Conservation (phyloP, 495 filamentous ascomycete species). For the Penicillium coprophilum region DNA sequence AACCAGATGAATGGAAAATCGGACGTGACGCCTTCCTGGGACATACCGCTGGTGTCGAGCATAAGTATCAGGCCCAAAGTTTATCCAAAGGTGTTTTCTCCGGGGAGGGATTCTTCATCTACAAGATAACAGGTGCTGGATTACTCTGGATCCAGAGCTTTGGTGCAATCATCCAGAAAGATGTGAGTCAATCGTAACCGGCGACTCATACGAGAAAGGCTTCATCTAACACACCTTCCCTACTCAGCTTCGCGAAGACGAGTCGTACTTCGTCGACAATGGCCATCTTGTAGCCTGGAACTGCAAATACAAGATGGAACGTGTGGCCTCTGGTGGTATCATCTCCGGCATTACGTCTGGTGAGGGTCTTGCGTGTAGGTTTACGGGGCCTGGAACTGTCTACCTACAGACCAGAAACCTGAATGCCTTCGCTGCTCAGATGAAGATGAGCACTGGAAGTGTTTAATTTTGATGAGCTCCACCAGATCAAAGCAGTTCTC, state of each 20-base stretch:
- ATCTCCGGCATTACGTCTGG: constrained; percentile 73
- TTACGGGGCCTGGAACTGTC: constrained; percentile 86
- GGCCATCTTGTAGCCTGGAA: constrained; percentile 98
- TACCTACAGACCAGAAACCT: constrained; percentile 94
- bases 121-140: constrained; percentile 77
- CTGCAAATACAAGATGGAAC: constrained; percentile 83
- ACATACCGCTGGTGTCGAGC: constrained; percentile 71
- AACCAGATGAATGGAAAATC: constrained; percentile 71
- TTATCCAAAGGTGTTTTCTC: constrained; percentile 92
- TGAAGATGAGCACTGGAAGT: constrained; percentile 35
- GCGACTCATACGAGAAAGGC: too few relatives aligned
- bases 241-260: constrained; percentile 64
- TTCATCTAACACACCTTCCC: not conserved
- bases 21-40: constrained; percentile 79
- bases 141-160: constrained; percentile 88
- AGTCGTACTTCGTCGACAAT: constrained; percentile 92
- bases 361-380: constrained; percentile 92
- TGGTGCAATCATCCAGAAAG: constrained; percentile 92
- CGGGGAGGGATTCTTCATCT: constrained; percentile 89
- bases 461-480: constrained; percentile 9
- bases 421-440: constrained; percentile 51
- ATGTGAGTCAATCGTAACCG: constrained; percentile 56
- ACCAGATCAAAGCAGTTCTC: too few relatives aligned
- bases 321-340: constrained; percentile 84
- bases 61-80: constrained; percentile 83